Conservation (phyloP, 75 land plant species). For the Adiantum capillusveneris region DNA sequence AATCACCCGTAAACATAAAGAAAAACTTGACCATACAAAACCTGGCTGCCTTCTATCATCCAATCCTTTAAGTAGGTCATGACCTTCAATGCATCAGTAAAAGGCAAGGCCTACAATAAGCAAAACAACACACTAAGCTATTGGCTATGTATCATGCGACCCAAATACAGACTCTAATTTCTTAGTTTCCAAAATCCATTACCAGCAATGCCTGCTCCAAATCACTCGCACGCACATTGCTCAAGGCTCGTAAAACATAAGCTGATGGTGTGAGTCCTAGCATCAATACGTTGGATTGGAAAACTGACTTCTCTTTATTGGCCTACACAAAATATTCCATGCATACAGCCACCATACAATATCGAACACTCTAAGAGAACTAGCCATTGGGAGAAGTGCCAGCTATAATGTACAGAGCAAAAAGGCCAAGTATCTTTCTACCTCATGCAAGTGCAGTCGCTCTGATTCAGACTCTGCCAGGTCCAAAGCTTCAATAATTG, state of each 20-base stretch:
- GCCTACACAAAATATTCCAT: slow-evolving; percentile 53
- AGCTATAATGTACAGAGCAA: too few relatives aligned
- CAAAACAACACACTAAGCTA: slow-evolving; percentile 4
- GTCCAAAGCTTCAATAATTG: slow-evolving; percentile 85
- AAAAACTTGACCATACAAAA: slow-evolving; percentile 15
- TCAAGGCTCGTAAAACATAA: slow-evolving; percentile 70
- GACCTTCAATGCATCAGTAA: slow-evolving; percentile 91
- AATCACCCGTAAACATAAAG: not conserved
- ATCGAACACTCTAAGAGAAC: not conserved
- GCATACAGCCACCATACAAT: too few relatives aligned
- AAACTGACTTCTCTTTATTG: slow-evolving; percentile 33
- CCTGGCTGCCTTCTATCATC: slow-evolving; percentile 66
- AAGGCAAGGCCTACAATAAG: slow-evolving; percentile 79
- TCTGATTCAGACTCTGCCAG: slow-evolving; percentile 72
- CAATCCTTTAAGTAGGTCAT: slow-evolving; percentile 68
- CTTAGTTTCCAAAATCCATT: slow-evolving; percentile 8
- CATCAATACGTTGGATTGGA: slow-evolving; percentile 73
- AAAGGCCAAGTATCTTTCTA: slow-evolving; percentile 12
- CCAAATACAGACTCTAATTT: not conserved
- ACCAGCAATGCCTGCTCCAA: slow-evolving; percentile 93
- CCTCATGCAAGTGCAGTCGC: slow-evolving; percentile 66
- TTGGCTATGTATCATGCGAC: not conserved
- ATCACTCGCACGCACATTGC: slow-evolving; percentile 80
- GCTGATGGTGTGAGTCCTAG: slow-evolving; percentile 81
- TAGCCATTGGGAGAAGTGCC: too few relatives aligned